Conservation (phyloP, 345 rosid genomes). For the Aquilaria malaccensis region DNA sequence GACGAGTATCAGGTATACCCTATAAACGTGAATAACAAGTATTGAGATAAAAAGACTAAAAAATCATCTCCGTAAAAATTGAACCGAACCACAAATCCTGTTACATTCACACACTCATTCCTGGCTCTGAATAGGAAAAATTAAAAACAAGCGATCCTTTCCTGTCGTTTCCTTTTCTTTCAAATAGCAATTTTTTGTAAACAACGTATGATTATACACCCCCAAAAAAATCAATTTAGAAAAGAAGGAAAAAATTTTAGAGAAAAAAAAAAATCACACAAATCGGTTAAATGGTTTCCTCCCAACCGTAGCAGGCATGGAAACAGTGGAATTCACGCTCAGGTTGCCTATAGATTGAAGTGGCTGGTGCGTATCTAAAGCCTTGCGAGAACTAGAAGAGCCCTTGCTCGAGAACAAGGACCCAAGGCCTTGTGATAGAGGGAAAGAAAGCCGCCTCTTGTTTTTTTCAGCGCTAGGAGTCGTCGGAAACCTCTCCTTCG, state of each 20-base stretch:
- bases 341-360: constrained; percentile 47
- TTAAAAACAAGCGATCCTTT: neutral
- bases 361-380: constrained; percentile 32
- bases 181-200: constrained; percentile 18
- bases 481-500: constrained; percentile 51
- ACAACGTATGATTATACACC: constrained; percentile 33
- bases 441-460: constrained; percentile 68
- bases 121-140: too few relatives aligned
- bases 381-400: constrained; percentile 32
- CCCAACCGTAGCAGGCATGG: constrained; percentile 77
- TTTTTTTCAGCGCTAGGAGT: constrained; percentile 48
- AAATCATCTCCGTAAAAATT: neutral
- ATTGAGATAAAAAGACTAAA: too few relatives aligned
- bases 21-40: too few relatives aligned
- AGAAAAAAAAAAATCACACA: constrained; percentile 49
- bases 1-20: too few relatives aligned
- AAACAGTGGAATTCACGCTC: constrained; percentile 77
- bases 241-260: neutral
- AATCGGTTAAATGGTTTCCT: constrained; percentile 90
- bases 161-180: constrained; percentile 33
- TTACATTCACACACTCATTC: constrained; percentile 26
- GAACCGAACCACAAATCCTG: constrained; percentile 14
- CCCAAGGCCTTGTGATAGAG: constrained; percentile 60
- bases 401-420: constrained; percentile 54
- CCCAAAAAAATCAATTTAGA: constrained; percentile 18